Evolutionary conservation across 2,329 filamentous ascomycete species (phyloP), one percentile per base, ranked within the genome.

Genomic region (Aspergillus pseudoglaucus): DNA sequence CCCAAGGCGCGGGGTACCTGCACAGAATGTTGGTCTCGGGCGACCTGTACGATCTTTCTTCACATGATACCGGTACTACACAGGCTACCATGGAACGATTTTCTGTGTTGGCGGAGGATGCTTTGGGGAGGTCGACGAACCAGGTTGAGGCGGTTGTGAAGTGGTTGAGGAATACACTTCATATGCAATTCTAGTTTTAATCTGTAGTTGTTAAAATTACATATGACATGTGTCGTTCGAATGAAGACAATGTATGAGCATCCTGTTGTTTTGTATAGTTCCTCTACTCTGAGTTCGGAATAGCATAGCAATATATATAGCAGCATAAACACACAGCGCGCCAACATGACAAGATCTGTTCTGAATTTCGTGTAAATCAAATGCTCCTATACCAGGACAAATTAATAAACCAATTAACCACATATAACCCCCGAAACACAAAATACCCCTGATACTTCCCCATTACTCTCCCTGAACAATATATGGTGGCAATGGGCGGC

Each of bases 71-170:
- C 3, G 47, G 49, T 2, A 46, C 52, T 3, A 47, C 45, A 14
- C 47, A 45, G 42, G 45, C 49, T 23, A 64, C 64, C 15, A 53
- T 68, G 3, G 60, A 65, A 22, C 60, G 72, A 40, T 76, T 84
- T 54, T 63, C 63, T 35, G 67, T 75, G 51, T 70, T 80, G 40
- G 66, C 84, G 23, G 67, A 74, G 33, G 68, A 66, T 6, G 57
- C 83, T 18, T 77, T 83, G 15, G 61, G 59, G 1, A 55, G 61
- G 17, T 44, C 49, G 12, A 37, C 49, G 17, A 56, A 64, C 45
- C 58, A 58, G 14, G 55, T 59, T 23, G 55, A 56, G 32, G 56
- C 53, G 8, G 62, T 67, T 8, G 61, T 68, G 46, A 48, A 47
- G 22, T 71, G 69, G 69, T 54, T 71, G 53, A 60, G 63, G 25